Evolutionary conservation across 1,284 basidiomycete genomes (phyloP), one percentile per base, ranked within the genome.

Genomic region (Golubevia sp.): DNA sequence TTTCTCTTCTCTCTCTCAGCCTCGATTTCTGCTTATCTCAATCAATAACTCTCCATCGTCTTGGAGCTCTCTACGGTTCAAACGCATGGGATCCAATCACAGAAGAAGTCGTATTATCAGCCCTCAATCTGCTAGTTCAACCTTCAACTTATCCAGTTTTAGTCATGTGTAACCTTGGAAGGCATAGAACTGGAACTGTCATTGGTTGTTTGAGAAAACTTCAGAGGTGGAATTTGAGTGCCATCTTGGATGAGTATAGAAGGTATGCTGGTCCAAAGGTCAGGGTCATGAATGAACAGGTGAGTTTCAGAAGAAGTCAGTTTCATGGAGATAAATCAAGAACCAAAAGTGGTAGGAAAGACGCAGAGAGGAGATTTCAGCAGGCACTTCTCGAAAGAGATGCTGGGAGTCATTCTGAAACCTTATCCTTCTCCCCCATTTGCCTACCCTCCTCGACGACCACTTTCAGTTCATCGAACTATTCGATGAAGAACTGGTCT

Each of bases 131-230:
- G 26, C 82, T 88, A 49, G 83, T 88, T 4, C 84, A 86, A 56
- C 85, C 86, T 0, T 69, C 79, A 0, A 86, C 85, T 2, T 86
- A 86, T 63, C 87, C 87, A 0, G 84, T 85, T 1, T 78, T 87
- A 1, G 85, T 88, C 62, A 87, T 86, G 84, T 88, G 87, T 76
- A 86, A 86, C 63, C 84, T 87, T 65, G 87, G 87, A 2, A 73
- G 86, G 57, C 86, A 87, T 66, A 67, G 86, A 8, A 86, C 86
- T 0, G 86, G 86, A 2, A 87, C 86, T 0, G 86, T 86, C 6
- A 84, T 87, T 20, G 86, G 86, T 2, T 86, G 86, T 77, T 84
- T 86, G 61, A 66, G 84, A 38, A 84, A 84, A 61, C 66, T 85
- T 63, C 86, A 87, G 65, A 68, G 85, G 18, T 87, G 86, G 86